Base-by-base conservation (phyloP, 2,329 filamentous ascomycete genomes). In the Aureobasidium sp. region DNA sequence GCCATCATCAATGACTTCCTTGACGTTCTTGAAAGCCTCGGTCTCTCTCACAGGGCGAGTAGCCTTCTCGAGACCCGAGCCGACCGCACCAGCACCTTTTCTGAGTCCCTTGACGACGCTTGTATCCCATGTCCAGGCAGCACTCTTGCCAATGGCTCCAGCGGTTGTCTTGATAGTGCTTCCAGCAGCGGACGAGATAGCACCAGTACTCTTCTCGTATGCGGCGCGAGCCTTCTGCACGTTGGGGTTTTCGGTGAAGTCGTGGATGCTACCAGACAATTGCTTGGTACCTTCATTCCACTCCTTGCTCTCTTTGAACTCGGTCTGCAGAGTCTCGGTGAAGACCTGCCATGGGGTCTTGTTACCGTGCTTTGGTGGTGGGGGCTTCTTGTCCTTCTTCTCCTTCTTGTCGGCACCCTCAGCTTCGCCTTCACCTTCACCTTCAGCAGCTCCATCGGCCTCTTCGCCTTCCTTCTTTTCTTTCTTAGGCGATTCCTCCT, bases 261-360 rank as follows among this genome's bases (percentile, higher is more conserved):
- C 87, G 71, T 96, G 88, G 21, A 93, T 91, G 6, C 89, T 90
- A 53, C 90, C 90, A 21, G 90, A 89, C 45, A 99, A 83, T 67
- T 94, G 90, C 79, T 99, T 97, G 45, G 93, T 99, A 47, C 91
- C 96, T 72, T 99, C 94, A 71, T 99, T 96, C 94, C 94, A 99
- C 75, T 99, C 94, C 73, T 97, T 96, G 16, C 92, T 97, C 58
- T 91, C 89, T 75, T 97, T 91, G 78, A 99, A 96, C 76, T 99
- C 94, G 62, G 82, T 83, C 74, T 90, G 85, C 76, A 99, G 85
- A n/a, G 94, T 99, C 72, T 99, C 94, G 71, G 90, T 90, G 79
- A 99, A 99, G 36, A 99, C 94, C 74, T 97, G 91, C 92, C 94
- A 97, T 59, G 94, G 94, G 3, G 93, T 94, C 81, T 99, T 99